Base-by-base conservation (phyloP, 257 asterid genomes). In the Nicotiana attenuata region DNA sequence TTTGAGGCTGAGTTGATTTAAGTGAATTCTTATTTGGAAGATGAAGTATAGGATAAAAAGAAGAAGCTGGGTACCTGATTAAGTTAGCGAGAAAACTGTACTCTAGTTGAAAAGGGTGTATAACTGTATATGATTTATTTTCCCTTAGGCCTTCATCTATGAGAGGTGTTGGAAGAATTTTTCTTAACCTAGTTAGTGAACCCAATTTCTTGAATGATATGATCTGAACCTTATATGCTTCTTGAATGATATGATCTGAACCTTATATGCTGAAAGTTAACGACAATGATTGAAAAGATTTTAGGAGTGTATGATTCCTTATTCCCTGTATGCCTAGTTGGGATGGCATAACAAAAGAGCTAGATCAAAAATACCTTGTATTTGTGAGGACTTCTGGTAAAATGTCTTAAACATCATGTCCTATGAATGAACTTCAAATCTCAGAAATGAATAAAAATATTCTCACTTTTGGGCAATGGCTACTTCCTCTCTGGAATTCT, bases 1-100 rank as follows among this genome's bases (percentile, higher is more conserved):
- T 84, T 79, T 82, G 88, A 53, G 67, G 81, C 19, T 8, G 80
- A 63, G 50, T 84, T 85, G 81, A 85, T 75, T 19, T 31, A 50
- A 38, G 68, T 56, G 47, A 33, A 41, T 38, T 38, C 22, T 61
- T 47, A 79, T 26, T 26, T 26, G 28, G 28, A 26, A 26, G 28
- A 26, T 20, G 45, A 3, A n/a, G 56, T 77, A 5, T 60, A 77
- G 57, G 57, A 77, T 77, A n/a, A 35, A 56, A 20, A 24, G 55
- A 78, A 59, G 35, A 22, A 65, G 31, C 22, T 59, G 33, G 81
- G 13, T 56, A 7, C 14, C 22, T 16, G 38, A 45, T 41, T 71
- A 10, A 15, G 78, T 63, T 63, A 20, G 57, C 59, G 19, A 22
- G 5, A 3, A 77, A 69, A 60, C 7, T 60, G 7, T 8, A 26